Evolutionary conservation across 2,329 filamentous ascomycete genomes (phyloP), one percentile per base, ranked within the genome.

Genomic region (Orbilia oligospora): DNA sequence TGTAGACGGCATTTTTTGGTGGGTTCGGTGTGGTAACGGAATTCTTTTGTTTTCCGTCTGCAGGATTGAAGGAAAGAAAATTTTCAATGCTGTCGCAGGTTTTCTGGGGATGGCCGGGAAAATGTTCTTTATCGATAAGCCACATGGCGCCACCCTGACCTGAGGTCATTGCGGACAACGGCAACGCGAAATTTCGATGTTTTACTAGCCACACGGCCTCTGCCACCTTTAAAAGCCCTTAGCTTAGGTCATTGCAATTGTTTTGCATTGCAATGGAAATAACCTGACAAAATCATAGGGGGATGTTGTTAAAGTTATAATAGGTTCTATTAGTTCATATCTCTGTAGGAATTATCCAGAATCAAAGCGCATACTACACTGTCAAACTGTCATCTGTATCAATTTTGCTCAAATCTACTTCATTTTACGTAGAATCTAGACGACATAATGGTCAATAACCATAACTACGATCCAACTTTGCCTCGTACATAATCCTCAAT

Each of bases 51-150:
- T 16, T 20, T 36, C 51, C 53, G 16, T 24, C 51, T 61, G 16
- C 20, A 46, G 44, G 18, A 46, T 46, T 6, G 44, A 61, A 16
- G 63, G 6, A 30, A 55, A 55, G 67, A 61, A 63, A 70, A 70
- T 30, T 55, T 56, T 55, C 12, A 24, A 70, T 48, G 66, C 33
- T 22, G 56, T 63, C 41, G 27, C 49, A 49, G 16, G 41, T 51
- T 27, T 38, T 55, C 48, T 33, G 48, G 38, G 16, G 41, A 38
- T 20, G 14, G 14, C 14, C 55, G 27, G 41, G 49, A 68, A 71
- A 77, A 71, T 63, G 58, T 56, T 48, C 49, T 55, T 67, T 77
- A 77, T 77, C 73, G 73, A 77, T 77, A 77, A 71, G 71, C 33
- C 61, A 46, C 56, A 58, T 77, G 67, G 58, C 61, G 67, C 73